These are phyloP conservation scores for Komagataella kurtzmanii DNA, from an alignment of 805 yeast species.

Conservation along the genomic window DNA sequence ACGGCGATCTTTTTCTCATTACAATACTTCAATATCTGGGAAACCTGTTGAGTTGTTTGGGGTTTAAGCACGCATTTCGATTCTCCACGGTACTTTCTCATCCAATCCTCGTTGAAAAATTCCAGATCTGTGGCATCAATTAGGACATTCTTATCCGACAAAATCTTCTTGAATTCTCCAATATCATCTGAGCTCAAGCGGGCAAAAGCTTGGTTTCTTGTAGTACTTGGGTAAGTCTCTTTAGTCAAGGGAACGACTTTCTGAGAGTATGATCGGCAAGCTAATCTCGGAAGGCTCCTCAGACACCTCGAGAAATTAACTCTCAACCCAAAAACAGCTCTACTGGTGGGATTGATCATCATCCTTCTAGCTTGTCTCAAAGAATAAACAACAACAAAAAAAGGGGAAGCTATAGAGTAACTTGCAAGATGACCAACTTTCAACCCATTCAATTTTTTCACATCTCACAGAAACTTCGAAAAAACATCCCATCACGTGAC, in stretches of 20 bases:
- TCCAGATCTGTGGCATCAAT: conserved; percentile 52
- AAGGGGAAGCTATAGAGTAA: neutral
- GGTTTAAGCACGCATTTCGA: conserved; percentile 75
- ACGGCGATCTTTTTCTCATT: conserved; percentile 66
- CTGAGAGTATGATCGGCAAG: neutral
- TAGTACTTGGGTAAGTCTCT: conserved; percentile 51
- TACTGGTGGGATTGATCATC: neutral
- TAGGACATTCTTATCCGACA: conserved; percentile 35
- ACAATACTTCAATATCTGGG: conserved; percentile 68
- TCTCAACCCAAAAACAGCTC: neutral
- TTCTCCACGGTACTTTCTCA: conserved; percentile 87
- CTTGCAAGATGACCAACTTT: neutral
- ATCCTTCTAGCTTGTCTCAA: neutral
- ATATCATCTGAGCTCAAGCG: conserved; percentile 43
- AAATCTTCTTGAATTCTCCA: conserved; percentile 41
- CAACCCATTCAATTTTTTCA: neutral
- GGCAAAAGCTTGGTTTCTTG: conserved; percentile 37
- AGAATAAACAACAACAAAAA: neutral
- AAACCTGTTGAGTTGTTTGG: conserved; percentile 62
- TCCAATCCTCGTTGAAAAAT: conserved; percentile 82
- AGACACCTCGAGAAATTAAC: neutral
- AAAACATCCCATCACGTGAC: neutral
- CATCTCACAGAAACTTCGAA: neutral
- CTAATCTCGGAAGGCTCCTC: neutral
- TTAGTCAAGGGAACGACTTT: conserved; percentile 39